Evolutionary conservation across 2,329 filamentous ascomycete genomes (phyloP), one percentile per base, ranked within the genome.

Genomic region (Xylaria sp.): DNA sequence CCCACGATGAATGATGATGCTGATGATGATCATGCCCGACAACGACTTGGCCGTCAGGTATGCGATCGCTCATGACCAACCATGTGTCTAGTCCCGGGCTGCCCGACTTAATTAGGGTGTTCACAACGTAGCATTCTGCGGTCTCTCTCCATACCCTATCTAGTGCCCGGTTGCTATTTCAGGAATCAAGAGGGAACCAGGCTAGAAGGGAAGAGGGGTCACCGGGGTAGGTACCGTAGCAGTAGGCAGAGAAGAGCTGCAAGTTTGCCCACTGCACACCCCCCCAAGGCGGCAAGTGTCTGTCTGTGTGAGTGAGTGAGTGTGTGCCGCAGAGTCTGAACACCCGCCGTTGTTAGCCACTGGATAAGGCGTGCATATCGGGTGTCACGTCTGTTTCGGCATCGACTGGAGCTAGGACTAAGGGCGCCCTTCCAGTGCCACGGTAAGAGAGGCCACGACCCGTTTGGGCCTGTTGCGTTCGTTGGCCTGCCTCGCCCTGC

Each of bases 341-440:
- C 61, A 61, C 47, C 53, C 52, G 46, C 61, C 23, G 23, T 30
- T 30, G 23, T 30, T 53, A 61, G 59, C 59, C 59, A 65, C 57
- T 61, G 52, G 57, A 65, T 61, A 58, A 59, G 61, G 57, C 58
- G 42, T 51, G 59, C 60, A 52, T 44, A 13, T 49, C 44, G 57
- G 51, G 13, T 39, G 46, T 57, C 54, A 44, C 60, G 59, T 61
- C 57, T 52, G 19, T 18, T 53, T 51, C 49, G 34, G 23, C 49
- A 51, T 30, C 54, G 19, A 54, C 61, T 57, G 60, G 55, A 46
- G 54, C 50, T 59, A 55, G 55, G 55, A 46, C 56, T 35, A 47
- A 51, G 49, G 52, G 23, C 42, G 16, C 49, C 55, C 48, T 51
- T 59, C 54, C 54, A 62, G 11, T 54, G 49, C 55, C 53, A 54